A percentile compares a stretch with the other conserved stretches of the same genome.
phyloP scores from a whole-genome alignment of 371 early-diverging fungal genomes.

The Mitosporidium daphniae region DNA sequence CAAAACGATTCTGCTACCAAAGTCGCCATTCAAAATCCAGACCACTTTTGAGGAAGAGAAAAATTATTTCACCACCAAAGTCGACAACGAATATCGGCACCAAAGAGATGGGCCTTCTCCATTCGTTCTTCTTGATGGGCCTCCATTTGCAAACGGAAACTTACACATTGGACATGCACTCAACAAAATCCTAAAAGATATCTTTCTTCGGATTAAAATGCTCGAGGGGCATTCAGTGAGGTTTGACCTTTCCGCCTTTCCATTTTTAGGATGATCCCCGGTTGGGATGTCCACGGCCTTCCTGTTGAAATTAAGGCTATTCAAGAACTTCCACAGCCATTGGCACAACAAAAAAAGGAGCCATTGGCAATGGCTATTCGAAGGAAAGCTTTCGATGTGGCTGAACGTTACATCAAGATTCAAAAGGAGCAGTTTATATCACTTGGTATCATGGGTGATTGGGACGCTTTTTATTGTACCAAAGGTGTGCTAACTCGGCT shows the following conservation, averaged over 20 bases:
- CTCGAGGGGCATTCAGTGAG: slow-evolving; percentile 37
- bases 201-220: slow-evolving; percentile 41
- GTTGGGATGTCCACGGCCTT: slow-evolving; percentile 82
- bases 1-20: too few relatives aligned
- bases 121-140: slow-evolving; percentile 69
- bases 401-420: slow-evolving; percentile 17
- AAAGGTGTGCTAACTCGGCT: too few relatives aligned
- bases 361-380: slow-evolving; percentile 17
- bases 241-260: too few relatives aligned
- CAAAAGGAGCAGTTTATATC: slow-evolving; percentile 23
- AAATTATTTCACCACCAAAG: too few relatives aligned
- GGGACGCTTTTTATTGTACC: slow-evolving; percentile 34
- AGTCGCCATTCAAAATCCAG: too few relatives aligned
- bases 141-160: slow-evolving; percentile 76
- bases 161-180: slow-evolving; percentile 71
- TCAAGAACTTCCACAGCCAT: slow-evolving; percentile 11
- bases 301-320: slow-evolving; percentile 73
- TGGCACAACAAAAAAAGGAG: slow-evolving; percentile 3
- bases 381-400: slow-evolving; percentile 20
- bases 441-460: slow-evolving; percentile 47
- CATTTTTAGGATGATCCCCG: slow-evolving; percentile 57
- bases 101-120: too few relatives aligned
- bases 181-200: slow-evolving; percentile 69
- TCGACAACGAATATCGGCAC: too few relatives aligned
- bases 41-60: too few relatives aligned